A percentile compares a stretch with the other conserved stretches of the same genome.
Evolutionary conservation across 345 rosid genomes (phyloP).

Genomic region (Theobroma cacao): DNA sequence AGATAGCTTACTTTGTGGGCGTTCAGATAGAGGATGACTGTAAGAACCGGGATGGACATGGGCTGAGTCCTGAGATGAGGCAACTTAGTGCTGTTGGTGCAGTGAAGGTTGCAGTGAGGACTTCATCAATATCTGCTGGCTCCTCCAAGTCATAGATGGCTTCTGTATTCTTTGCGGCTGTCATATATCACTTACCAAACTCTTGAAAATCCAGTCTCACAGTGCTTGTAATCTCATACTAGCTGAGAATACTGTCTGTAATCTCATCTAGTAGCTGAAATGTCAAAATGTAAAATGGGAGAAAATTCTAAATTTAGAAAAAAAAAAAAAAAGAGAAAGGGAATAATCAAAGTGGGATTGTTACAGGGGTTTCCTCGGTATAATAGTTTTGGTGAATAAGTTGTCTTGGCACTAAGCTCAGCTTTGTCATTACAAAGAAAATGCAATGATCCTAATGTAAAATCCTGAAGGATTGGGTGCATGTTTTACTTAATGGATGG

Average conservation of each 20-base stretch:
- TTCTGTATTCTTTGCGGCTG: constrained; percentile 19
- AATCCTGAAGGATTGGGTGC: too few relatives aligned
- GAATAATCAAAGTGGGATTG: neutral
- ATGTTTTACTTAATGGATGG: too few relatives aligned
- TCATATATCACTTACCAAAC: neutral
- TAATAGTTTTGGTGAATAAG: too few relatives aligned
- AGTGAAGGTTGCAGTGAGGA: constrained; percentile 83
- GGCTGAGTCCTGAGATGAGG: constrained; percentile 66
- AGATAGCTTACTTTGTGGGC: constrained; percentile 82
- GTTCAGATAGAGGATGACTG: constrained; percentile 69
- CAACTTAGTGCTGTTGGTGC: constrained; percentile 83
- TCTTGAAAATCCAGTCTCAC: neutral
- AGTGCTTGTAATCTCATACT: neutral
- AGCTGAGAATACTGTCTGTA: neutral
- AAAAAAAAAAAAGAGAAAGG: too few relatives aligned
- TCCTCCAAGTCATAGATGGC: constrained; percentile 34
- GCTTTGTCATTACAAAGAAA: too few relatives aligned
- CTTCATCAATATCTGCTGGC: constrained; percentile 41
- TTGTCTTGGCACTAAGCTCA: neutral
- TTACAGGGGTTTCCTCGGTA: neutral
- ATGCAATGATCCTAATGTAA: too few relatives aligned
- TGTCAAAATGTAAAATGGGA: neutral
- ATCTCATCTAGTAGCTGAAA: neutral
- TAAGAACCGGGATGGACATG: constrained; percentile 32
- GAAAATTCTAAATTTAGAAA: neutral